Evolutionary conservation across 2,329 filamentous ascomycete species (phyloP).

Genomic region (Colletotrichum magnum): DNA sequence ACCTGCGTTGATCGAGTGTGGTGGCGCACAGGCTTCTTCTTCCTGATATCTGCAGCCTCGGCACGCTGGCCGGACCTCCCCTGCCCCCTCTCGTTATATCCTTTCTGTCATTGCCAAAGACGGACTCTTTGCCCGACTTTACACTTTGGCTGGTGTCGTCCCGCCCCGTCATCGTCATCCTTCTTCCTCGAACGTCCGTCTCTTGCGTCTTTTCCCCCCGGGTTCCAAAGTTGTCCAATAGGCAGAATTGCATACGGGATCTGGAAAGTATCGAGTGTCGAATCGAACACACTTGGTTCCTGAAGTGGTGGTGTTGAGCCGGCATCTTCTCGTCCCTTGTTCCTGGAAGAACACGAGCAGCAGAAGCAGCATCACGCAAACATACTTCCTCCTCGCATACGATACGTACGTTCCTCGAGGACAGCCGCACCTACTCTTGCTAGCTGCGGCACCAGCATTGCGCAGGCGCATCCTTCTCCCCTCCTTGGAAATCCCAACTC

Average conservation of each 20-base stretch:
- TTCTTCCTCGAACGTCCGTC: no score
- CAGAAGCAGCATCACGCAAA: not conserved
- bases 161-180: not conserved
- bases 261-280: not conserved
- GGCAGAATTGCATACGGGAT: not conserved
- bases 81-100: not conserved
- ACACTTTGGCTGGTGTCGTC: not conserved
- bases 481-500: not conserved
- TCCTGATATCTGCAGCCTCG: constrained; percentile 29
- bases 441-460: not conserved
- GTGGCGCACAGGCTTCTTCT: not conserved
- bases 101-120: not conserved
- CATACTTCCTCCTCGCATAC: not conserved
- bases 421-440: constrained; percentile 3
- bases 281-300: constrained; percentile 5
- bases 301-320: constrained; percentile 5
- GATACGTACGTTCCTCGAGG: not conserved
- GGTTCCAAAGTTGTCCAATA: not conserved
- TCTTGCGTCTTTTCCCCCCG: no score
- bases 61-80: not conserved
- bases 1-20: constrained; percentile 3
- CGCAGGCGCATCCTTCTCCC: no score
- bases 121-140: not conserved
- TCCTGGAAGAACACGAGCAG: constrained; percentile 21
- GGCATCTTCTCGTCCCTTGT: constrained; percentile 17